These are phyloP conservation scores for Pyrenophora seminiperda DNA, from an alignment of 2,329 filamentous ascomycete genomes.

Conservation along the genomic window DNA sequence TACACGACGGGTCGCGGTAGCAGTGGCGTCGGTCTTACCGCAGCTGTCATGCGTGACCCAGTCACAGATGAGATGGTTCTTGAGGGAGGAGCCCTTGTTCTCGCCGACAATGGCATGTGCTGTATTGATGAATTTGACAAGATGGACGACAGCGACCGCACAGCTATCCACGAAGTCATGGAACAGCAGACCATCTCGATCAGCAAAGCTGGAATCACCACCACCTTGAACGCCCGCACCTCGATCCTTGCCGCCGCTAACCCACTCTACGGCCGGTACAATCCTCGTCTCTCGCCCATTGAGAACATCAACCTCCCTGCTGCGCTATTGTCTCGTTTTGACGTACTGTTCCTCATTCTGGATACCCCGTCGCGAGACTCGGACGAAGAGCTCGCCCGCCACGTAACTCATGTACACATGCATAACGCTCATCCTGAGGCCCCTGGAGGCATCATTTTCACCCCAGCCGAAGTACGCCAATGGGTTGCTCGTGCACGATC, in stretches of 20 bases:
- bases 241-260: slow-evolving; percentile 96
- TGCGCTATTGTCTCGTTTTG: slow-evolving; percentile 93
- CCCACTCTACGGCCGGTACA: slow-evolving; percentile 96
- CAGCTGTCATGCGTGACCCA: slow-evolving; percentile 81
- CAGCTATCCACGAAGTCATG: slow-evolving; percentile 87
- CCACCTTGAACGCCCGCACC: slow-evolving; percentile 92
- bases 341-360: slow-evolving; percentile 93
- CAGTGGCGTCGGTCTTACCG: slow-evolving; percentile 81
- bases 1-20: slow-evolving; percentile 82
- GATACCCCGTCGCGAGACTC: slow-evolving; percentile 89
- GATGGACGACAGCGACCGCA: slow-evolving; percentile 83
- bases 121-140: slow-evolving; percentile 89
- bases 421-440: slow-evolving; percentile 86
- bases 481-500: slow-evolving; percentile 93
- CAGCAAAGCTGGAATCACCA: slow-evolving; percentile 92
- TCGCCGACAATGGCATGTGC: slow-evolving; percentile 84
- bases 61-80: slow-evolving; percentile 85
- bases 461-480: slow-evolving; percentile 89
- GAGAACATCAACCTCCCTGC: slow-evolving; percentile 99
- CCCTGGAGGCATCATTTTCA: slow-evolving; percentile 75
- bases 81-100: slow-evolving; percentile 77
- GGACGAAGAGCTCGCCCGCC: slow-evolving; percentile 91
- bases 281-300: slow-evolving; percentile 93
- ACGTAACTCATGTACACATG: slow-evolving; percentile 97
- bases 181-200: slow-evolving; percentile 87